phyloP scores from a whole-genome alignment of 2,329 filamentous ascomycete genomes.

The Lasiodiplodia theobromae region DNA sequence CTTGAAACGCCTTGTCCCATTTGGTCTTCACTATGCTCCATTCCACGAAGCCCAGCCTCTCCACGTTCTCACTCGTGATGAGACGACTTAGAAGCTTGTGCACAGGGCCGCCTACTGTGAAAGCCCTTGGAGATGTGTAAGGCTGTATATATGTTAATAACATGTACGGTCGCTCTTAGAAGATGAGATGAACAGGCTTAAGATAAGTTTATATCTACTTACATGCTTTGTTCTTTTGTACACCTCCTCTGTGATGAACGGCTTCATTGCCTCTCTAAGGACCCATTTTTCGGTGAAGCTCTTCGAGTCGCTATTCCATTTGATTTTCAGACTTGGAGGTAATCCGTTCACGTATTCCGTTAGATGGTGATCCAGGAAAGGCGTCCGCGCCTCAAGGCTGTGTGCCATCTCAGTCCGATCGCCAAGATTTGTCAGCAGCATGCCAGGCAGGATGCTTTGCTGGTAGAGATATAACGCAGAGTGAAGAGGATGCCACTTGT shows the following conservation, averaged over 20 bases:
- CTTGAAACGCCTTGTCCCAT: slow-evolving; percentile 29
- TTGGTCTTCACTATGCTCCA: slow-evolving; percentile 38
- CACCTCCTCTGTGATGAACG: slow-evolving; percentile 61
- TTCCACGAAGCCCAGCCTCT: slow-evolving; percentile 42
- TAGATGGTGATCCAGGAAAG: slow-evolving; percentile 51
- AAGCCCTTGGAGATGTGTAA: slow-evolving; percentile 56
- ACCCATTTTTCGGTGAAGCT: slow-evolving; percentile 57
- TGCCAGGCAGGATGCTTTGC: slow-evolving; percentile 36
- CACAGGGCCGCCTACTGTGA: slow-evolving; percentile 52
- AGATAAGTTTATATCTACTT: neutral
- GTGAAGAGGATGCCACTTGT: slow-evolving; percentile 39
- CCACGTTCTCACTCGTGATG: slow-evolving; percentile 40
- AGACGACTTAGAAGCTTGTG: slow-evolving; percentile 44
- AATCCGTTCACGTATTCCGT: slow-evolving; percentile 49
- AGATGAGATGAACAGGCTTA: no score
- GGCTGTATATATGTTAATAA: slow-evolving; percentile 35
- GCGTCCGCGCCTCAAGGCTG: slow-evolving; percentile 50
- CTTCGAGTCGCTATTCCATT: slow-evolving; percentile 37
- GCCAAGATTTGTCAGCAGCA: slow-evolving; percentile 52
- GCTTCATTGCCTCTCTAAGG: slow-evolving; percentile 57
- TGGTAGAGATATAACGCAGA: slow-evolving; percentile 38
- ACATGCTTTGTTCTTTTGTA: slow-evolving; percentile 58
- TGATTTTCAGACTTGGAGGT: slow-evolving; percentile 49
- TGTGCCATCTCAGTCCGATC: slow-evolving; percentile 57
- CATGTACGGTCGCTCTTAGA: neutral